Evolutionary conservation across 2,329 filamentous ascomycete genomes (phyloP), one percentile per base, ranked within the genome.

Genomic region (Penicillium sp.): DNA sequence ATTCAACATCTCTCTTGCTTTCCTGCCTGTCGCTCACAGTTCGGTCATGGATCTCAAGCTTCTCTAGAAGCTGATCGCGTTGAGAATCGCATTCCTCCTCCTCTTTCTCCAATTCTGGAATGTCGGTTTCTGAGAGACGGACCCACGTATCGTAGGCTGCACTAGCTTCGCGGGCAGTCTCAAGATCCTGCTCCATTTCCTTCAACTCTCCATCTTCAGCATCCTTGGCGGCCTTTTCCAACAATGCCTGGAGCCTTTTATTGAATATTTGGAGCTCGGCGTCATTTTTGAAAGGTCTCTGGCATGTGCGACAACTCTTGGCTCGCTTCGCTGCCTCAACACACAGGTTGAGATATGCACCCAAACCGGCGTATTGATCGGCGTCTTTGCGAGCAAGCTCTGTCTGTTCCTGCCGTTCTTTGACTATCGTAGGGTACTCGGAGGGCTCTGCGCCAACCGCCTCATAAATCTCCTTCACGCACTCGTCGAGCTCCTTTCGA

Each of bases 301-400:
- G 82, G 69, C 93, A 98, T 22, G 95, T 84, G 33, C 86, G 83
- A 71, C 93, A 98, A 45, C 83, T 84, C 64, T 91, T 89, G 53
- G 89, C 84, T 33, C 85, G 80, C 53, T 89, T 82, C 11, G 90
- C 83, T 22, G 81, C 82, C 35, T 85, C 81, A 50, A 91, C 78
- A 68, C 89, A 91, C 51, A 85, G 84, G 45, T 78, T 79, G 70
- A 90, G 92, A 71, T 91, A 96, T 14, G 88, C 82, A 48, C 87
- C 84, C 60, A 93, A 80, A 29, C 86, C 85, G 50, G 86, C 85
- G 61, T 64, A 89, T 51, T 90, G 85, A 54, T 86, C 87, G 14
- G 89, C 79, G 57, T 93, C 88, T 52, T 86, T 86, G 58, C 80
- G 82, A 3, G 77, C 70, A 11, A 80, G 70, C 27, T 86, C 80